Evolutionary conservation across 352 stramenopile genomes (phyloP), one percentile per base, ranked within the genome.

Genomic region (Aphanomyces invadans): DNA sequence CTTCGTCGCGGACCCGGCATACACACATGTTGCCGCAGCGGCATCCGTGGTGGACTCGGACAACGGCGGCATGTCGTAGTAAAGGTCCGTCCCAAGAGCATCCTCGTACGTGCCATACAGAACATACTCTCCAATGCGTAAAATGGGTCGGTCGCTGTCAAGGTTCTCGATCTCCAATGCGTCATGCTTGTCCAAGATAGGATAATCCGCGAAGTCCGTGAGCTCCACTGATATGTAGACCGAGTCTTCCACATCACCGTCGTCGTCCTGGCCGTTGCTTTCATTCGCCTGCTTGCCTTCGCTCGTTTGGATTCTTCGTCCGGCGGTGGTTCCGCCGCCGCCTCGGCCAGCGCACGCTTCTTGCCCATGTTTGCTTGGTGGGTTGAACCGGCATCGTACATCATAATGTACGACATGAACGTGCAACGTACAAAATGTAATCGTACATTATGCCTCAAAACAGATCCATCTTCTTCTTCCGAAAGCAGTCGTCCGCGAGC

Each of bases 401-500:
- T 15, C 36, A 7, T 42, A 42, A 42, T 42, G 36, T 42, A 42
- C 36, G 36, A 42, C n/a, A n/a, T n/a, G n/a, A n/a, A n/a, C n/a
- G n/a, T n/a, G n/a, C n/a, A n/a, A n/a, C n/a, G n/a, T n/a, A n/a
- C n/a, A n/a, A n/a, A n/a, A n/a, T n/a, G n/a, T n/a, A n/a, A n/a
- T n/a, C n/a, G n/a, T n/a, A n/a, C n/a, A n/a, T n/a, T n/a, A n/a
- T n/a, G n/a, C n/a, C n/a, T n/a, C n/a, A 52, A 5, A 52, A 26
- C 44, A 25, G 44, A n/a, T n/a, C 44, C 4, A 25, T 9, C 44
- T 57, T 57, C 29, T 57, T 57, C 49, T 38, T 57, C 49, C 36
- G 29, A 26, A 57, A 65, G 36, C 46, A 65, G 5, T 85, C 70
- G 32, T 88, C 76, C 38, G 70, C 59, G 15, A 91, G 73, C 26